phyloP scores from a whole-genome alignment of 1,284 basidiomycete species.

The Ustilago bromivora region DNA sequence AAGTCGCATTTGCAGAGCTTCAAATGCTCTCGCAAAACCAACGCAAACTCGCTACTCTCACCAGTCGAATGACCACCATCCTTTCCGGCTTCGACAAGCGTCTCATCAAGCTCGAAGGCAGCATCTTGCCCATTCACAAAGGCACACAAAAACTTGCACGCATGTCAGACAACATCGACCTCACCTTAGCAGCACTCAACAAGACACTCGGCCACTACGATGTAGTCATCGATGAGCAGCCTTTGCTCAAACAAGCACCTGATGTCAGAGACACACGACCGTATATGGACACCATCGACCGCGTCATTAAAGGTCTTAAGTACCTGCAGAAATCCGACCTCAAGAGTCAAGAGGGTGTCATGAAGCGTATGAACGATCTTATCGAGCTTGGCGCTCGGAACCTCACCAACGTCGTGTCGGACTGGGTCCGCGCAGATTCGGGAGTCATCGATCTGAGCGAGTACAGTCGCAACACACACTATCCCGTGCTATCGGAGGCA shows the following conservation, averaged over 20 bases:
- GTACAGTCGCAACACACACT: conserved; percentile 38
- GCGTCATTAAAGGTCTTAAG: conserved; percentile 60
- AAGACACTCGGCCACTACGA: conserved; percentile 65
- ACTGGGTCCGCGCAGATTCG: conserved; percentile 62
- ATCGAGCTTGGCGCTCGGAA: conserved; percentile 64
- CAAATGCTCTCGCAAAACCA: conserved; percentile 70
- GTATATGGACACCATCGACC: conserved; percentile 66
- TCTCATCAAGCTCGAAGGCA: conserved; percentile 66
- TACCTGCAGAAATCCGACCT: conserved; percentile 49
- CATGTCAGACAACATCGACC: conserved; percentile 62
- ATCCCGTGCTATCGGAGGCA: conserved; percentile 48
- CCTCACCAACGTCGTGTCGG: conserved; percentile 56
- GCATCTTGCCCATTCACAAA: conserved; percentile 67
- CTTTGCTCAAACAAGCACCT: conserved; percentile 62
- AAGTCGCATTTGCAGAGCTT: conserved; percentile 69
- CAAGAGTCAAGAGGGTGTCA: conserved; percentile 57
- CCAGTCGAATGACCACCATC: conserved; percentile 69
- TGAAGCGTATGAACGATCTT: conserved; percentile 63
- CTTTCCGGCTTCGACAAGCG: conserved; percentile 71
- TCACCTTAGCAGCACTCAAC: conserved; percentile 59
- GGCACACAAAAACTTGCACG: conserved; percentile 64
- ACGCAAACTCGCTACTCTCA: conserved; percentile 68
- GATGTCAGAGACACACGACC: conserved; percentile 57
- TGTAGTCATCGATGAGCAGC: conserved; percentile 66
- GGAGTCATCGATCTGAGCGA: conserved; percentile 56